phyloP scores from a whole-genome alignment of 2,329 filamentous ascomycete species.

The Fusarium irregulare region DNA sequence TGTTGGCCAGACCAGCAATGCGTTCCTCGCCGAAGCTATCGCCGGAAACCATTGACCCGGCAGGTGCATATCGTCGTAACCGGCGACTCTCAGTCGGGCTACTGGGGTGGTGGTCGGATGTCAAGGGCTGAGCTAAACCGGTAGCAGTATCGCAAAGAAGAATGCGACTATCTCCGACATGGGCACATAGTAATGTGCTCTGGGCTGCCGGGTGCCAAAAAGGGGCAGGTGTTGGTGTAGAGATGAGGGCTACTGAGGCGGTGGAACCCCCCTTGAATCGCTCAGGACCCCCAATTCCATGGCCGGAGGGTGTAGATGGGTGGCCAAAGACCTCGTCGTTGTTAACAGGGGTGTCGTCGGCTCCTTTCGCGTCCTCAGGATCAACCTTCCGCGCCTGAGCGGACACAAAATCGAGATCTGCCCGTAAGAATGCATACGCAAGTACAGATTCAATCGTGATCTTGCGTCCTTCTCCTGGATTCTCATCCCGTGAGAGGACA shows the following conservation, averaged over 20 bases:
- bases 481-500: conserved; percentile 52
- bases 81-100: conserved; percentile 84
- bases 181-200: conserved; percentile 85
- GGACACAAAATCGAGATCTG: conserved; percentile 92
- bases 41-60: conserved; percentile 80
- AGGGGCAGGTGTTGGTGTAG: conserved; percentile 88
- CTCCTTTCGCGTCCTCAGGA: conserved; percentile 74
- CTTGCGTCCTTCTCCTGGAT: conserved; percentile 48
- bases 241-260: conserved; percentile 88
- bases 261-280: conserved; percentile 96
- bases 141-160: conserved; percentile 88
- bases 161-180: conserved; percentile 93
- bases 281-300: conserved; percentile 76
- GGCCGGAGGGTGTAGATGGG: conserved; percentile 65
- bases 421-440: conserved; percentile 91
- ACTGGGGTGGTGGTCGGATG: conserved; percentile 93
- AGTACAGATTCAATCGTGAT: conserved; percentile 81
- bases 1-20: conserved; percentile 92
- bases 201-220: conserved; percentile 95
- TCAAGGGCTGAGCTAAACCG: conserved; percentile 82
- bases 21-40: conserved; percentile 98
- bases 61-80: conserved; percentile 82
- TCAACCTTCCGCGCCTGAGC: conserved; percentile 88
- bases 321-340: conserved; percentile 82
- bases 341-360: conserved; percentile 87